These are phyloP conservation scores for Fusarium algeriense DNA, from an alignment of 2,329 filamentous ascomycete genomes.

Conservation along the genomic window DNA sequence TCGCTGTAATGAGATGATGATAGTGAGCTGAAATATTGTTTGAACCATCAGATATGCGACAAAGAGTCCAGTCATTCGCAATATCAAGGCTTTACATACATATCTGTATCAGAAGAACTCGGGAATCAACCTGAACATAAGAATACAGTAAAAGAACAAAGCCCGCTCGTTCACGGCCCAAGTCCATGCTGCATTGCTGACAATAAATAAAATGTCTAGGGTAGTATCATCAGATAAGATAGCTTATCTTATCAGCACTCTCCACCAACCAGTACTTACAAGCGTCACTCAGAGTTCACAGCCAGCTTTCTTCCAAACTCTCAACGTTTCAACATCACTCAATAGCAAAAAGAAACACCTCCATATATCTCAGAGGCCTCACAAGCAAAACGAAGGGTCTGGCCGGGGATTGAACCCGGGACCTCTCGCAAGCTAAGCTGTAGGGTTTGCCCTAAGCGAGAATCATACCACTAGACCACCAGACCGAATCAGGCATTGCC, in stretches of 20 bases:
- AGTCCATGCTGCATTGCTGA: no score
- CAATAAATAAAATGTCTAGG: background rate
- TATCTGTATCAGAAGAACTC: no score
- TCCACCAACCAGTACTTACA: background rate
- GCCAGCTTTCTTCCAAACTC: background rate
- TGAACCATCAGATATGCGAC: no score
- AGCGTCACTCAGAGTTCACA: background rate
- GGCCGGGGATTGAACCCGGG: conserved; percentile 61
- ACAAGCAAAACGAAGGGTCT: conserved; percentile 52
- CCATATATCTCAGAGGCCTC: fast-evolving
- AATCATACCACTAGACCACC: conserved; percentile 77
- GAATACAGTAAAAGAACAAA: no score
- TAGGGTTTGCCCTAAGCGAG: conserved; percentile 71
- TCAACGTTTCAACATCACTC: background rate
- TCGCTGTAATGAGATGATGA: no score
- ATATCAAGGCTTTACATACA: no score
- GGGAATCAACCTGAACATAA: no score
- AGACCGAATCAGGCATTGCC: conserved; percentile 47
- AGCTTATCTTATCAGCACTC: background rate
- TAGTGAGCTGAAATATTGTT: no score
- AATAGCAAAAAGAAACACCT: background rate
- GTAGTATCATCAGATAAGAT: background rate
- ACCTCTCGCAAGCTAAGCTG: conserved; percentile 57
- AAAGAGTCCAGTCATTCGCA: no score
- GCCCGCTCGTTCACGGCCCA: no score